Conservation (phyloP, 257 asterid species). For the Echites panduratus region DNA sequence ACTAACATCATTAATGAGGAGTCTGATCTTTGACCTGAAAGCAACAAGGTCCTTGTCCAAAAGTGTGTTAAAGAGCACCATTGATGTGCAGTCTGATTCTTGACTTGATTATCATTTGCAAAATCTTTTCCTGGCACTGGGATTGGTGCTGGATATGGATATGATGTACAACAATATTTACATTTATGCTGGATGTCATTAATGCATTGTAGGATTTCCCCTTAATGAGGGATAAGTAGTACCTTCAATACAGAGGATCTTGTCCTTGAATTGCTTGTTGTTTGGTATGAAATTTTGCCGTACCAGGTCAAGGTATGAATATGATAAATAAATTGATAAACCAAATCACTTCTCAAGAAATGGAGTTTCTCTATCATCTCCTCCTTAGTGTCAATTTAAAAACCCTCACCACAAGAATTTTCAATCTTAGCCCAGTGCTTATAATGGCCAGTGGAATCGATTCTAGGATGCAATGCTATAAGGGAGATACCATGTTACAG, state of each 20-base stretch:
- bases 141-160: not conserved
- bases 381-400: not conserved
- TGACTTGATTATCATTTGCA: not conserved
- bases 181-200: not conserved
- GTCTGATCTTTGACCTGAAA: not conserved
- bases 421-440: not conserved
- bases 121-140: not conserved
- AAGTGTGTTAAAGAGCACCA: not conserved
- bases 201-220: not conserved
- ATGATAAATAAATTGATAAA: not conserved
- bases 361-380: not conserved
- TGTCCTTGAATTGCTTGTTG: not conserved
- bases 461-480: not conserved
- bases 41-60: not conserved
- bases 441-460: not conserved
- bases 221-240: not conserved
- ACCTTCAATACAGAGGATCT: not conserved
- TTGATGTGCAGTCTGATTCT: not conserved
- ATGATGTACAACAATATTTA: not conserved
- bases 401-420: not conserved
- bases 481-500: not conserved
- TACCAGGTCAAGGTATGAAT: not conserved
- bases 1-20: not conserved
- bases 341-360: not conserved
- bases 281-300: not conserved